Conservation (phyloP, 805 yeast species). For the Spathaspora boniae region DNA sequence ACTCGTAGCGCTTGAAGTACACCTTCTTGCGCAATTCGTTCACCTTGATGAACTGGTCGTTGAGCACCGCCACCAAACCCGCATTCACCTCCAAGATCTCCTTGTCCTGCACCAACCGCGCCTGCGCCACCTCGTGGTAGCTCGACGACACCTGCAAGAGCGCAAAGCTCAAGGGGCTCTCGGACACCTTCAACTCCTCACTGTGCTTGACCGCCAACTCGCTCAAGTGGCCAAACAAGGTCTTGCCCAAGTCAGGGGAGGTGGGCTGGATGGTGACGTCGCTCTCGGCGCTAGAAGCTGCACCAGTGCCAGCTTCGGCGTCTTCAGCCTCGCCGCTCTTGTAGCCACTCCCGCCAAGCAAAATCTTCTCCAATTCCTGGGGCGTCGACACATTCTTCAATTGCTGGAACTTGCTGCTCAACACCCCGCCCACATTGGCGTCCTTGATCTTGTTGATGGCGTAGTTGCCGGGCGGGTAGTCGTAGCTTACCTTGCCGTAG, state of each 20-base stretch:
- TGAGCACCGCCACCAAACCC: constrained; percentile 49
- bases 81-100: constrained; percentile 58
- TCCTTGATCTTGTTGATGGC: constrained; percentile 55
- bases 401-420: constrained; percentile 54
- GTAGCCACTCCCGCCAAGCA: constrained; percentile 29
- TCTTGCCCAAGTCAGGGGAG: constrained; percentile 52
- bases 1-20: constrained; percentile 63
- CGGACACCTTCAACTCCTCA: constrained; percentile 43
- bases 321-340: constrained; percentile 13
- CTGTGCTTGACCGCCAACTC: constrained; percentile 52
- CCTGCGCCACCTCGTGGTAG: constrained; percentile 61
- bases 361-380: constrained; percentile 60
- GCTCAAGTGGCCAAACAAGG: constrained; percentile 68
- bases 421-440: constrained; percentile 57
- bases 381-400: constrained; percentile 63
- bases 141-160: constrained; percentile 52
- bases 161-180: constrained; percentile 50
- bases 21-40: constrained; percentile 62
- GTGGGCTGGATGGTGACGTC: constrained; percentile 28
- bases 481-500: constrained; percentile 72
- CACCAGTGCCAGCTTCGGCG: no score
- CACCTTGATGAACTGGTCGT: constrained; percentile 59
- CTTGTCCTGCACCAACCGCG: constrained; percentile 68
- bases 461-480: constrained; percentile 67
- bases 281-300: constrained; percentile 15